Evolutionary conservation across 305 asterid genomes (phyloP).

Genomic region (Plantago coronopus): DNA sequence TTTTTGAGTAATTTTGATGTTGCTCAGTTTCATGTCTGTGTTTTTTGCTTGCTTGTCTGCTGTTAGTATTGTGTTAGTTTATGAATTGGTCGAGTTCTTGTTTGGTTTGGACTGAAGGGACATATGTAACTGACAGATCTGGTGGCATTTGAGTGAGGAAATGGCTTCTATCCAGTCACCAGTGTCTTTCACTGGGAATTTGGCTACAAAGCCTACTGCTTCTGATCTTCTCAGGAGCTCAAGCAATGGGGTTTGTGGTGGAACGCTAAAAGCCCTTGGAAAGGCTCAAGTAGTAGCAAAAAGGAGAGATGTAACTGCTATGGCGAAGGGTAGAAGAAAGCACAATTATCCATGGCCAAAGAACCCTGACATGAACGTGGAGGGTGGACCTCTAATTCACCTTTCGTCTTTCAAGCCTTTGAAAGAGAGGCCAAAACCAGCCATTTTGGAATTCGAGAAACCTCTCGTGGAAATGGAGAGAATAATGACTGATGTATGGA

Average conservation of each 20-base stretch:
- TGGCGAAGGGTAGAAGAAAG: conserved; percentile 65
- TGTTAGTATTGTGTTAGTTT: not conserved
- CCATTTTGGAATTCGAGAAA: conserved; percentile 53
- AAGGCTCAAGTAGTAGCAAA: conserved; percentile 51
- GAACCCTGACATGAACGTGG: conserved; percentile 49
- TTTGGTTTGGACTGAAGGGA: not conserved
- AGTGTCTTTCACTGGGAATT: conserved; percentile 48
- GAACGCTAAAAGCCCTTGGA: conserved; percentile 69
- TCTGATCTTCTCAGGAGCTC: conserved; percentile 80
- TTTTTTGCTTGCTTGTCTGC: not conserved
- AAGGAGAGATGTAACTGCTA: conserved; percentile 42
- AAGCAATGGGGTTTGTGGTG: conserved; percentile 54
- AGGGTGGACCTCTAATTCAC: conserved; percentile 58
- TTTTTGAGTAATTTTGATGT: too few relatives aligned
- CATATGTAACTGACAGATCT: conserved; percentile 21
- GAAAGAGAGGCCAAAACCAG: conserved; percentile 57
- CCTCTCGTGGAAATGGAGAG: conserved; percentile 48
- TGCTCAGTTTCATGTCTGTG: too few relatives aligned
- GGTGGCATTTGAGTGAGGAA: conserved; percentile 30
- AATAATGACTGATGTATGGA: conserved; percentile 43
- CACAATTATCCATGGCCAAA: conserved; percentile 53
- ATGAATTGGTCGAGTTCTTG: not conserved
- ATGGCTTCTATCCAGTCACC: conserved; percentile 74
- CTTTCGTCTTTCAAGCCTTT: conserved; percentile 56
- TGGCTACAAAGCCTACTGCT: conserved; percentile 54